Base-by-base conservation (phyloP, 2,329 filamentous ascomycete genomes). In the Diaporthe sp. region DNA sequence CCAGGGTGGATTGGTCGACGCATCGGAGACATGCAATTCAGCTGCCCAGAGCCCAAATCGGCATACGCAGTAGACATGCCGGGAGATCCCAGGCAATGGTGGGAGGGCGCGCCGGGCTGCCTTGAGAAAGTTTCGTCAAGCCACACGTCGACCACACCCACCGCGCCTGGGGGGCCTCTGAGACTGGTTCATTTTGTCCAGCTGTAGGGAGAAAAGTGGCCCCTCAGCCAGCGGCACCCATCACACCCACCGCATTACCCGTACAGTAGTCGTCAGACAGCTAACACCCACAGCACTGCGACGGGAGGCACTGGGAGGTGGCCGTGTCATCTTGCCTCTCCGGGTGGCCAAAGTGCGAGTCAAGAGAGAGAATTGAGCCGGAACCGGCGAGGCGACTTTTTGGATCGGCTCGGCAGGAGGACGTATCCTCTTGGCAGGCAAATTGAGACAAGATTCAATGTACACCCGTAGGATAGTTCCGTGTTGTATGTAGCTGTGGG, bases 321-420 rank as follows among this genome's bases (percentile, higher is more conserved):
- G 45, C 45, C 54, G 70, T 72, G 50, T 55, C 45, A 72, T 72
- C 45, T 45, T 55, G 70, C 35, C 33, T 54, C 40, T 64, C 45
- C 54, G 33, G 70, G 57, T 72, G 70, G 70, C 57, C 70, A 72
- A 68, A 54, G 47, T 54, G 70, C 70, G 57, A 72, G 70, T 72
- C 70, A 72, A 61, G 55, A 61, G 42, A 47, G 54, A 54, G 70
- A 54, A 55, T 19, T n/a, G 45, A 72, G 52, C 70, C 70, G 70
- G 70, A 60, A 72, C 70, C 70, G 70, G 70, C 57, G 70, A 61
- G 70, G 70, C 70, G 70, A 72, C 55, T 61, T 64, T 64, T 22
- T 38, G 40, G 42, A 35, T n/a, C 30, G 68, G 68, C 57, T 60
- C 69, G 55, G 28, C 55, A 50, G 57, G 30, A 72, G 45, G 33